Conservation (phyloP, 225 moss, liverwort and hornwort genomes). For the Lunularia cruciata region DNA sequence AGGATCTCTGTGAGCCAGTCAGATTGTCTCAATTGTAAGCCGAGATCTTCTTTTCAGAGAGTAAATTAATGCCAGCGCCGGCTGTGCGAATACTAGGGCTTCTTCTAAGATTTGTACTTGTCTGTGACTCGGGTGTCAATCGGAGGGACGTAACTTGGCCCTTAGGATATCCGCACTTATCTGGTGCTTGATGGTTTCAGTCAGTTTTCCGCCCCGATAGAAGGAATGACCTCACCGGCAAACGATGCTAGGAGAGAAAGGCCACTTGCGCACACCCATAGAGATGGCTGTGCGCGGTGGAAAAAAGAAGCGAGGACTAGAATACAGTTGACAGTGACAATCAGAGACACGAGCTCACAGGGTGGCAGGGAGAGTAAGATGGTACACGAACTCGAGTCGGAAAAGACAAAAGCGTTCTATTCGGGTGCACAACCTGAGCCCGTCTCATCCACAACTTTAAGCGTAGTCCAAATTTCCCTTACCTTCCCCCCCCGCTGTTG, state of each 20-base stretch:
- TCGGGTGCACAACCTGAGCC: conserved; percentile 5
- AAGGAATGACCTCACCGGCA: neutral
- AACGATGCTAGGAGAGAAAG: neutral
- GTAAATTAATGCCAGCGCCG: neutral
- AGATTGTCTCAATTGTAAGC: neutral
- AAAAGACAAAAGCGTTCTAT: conserved; percentile 8
- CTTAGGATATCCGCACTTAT: no score
- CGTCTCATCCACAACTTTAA: conserved; percentile 10
- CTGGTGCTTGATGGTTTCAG: no score
- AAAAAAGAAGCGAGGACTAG: neutral
- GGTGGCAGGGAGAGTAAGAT: neutral
- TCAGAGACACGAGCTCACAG: neutral
- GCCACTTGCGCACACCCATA: neutral
- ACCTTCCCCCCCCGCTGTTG: neutral
- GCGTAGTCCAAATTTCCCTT: neutral
- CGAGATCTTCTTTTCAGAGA: neutral
- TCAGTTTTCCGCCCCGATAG: neutral
- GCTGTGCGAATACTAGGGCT: neutral
- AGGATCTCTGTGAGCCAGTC: neutral
- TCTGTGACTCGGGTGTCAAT: neutral
- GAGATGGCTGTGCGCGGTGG: neutral
- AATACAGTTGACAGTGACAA: neutral
- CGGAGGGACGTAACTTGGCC: no score
- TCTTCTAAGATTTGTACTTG: neutral
- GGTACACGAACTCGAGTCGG: conserved; percentile 2